Evolutionary conservation across 2,329 filamentous ascomycete species (phyloP).

Genomic region (Diaporthe longicolla): DNA sequence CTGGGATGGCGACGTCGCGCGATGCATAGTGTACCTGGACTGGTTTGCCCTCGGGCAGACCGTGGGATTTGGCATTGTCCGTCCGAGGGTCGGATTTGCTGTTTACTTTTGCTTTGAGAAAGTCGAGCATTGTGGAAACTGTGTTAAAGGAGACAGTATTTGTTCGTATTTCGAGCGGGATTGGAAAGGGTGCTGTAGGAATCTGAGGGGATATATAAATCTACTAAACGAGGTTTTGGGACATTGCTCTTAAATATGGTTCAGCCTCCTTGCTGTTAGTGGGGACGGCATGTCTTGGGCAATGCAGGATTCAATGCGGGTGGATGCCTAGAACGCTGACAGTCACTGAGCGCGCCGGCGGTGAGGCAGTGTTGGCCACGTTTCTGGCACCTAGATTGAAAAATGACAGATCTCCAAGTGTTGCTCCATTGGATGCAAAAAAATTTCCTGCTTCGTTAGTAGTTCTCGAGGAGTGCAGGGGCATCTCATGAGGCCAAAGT

Average conservation of each 20-base stretch:
- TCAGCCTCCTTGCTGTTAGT: conserved; percentile 1
- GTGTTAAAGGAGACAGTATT: background rate
- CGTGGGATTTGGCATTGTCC: conserved; percentile 27
- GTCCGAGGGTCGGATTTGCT: conserved; percentile 34
- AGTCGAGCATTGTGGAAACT: conserved; percentile 24
- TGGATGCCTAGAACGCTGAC: conserved; percentile 29
- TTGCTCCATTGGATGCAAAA: no score
- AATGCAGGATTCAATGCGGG: conserved; percentile 8
- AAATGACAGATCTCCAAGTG: background rate
- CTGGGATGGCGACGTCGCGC: conserved; percentile 56
- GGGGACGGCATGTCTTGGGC: background rate
- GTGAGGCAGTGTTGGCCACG: conserved; percentile 15
- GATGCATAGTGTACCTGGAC: conserved; percentile 48
- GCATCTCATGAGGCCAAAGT: conserved; percentile 16
- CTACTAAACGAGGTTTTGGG: background rate
- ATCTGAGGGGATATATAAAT: background rate
- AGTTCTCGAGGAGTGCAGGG: background rate
- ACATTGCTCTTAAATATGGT: conserved; percentile 2
- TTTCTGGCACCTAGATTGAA: background rate
- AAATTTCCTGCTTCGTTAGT: background rate
- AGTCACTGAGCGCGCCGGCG: background rate
- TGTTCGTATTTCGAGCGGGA: no score
- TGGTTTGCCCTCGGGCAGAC: conserved; percentile 36
- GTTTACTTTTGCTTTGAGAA: background rate
- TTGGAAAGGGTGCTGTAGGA: background rate